Evolutionary conservation across 208 protist genomes (phyloP).

Genomic region (Herpetomonas muscarum): DNA sequence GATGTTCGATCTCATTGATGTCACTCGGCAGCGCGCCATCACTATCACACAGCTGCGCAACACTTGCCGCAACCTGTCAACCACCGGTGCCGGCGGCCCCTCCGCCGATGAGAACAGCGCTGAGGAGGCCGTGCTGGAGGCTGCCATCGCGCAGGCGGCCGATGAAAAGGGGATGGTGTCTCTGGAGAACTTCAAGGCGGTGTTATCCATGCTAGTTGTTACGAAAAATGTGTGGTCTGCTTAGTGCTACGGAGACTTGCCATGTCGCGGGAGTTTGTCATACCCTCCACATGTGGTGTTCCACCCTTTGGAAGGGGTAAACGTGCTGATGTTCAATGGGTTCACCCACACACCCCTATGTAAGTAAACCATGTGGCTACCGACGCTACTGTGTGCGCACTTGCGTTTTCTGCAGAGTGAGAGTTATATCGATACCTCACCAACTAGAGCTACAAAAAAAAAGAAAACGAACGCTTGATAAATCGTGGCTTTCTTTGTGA

Average conservation of each 20-base stretch:
- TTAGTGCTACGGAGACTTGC: slow-evolving; percentile 1
- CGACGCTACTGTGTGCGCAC: too few species aligned
- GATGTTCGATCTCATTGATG: slow-evolving; percentile 91
- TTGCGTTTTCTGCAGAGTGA: too few species aligned
- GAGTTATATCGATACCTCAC: too few species aligned
- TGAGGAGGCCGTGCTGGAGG: slow-evolving; percentile 33
- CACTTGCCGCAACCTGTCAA: slow-evolving; percentile 80
- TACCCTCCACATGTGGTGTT: too few species aligned
- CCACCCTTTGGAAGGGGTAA: background rate
- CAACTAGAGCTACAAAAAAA: too few species aligned
- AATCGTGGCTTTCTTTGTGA: too few species aligned
- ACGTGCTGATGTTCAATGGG: too few species aligned
- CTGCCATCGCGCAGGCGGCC: slow-evolving; percentile 55
- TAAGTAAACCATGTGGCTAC: too few species aligned
- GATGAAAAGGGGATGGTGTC: slow-evolving; percentile 73
- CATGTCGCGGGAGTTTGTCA: too few species aligned
- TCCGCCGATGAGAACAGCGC: slow-evolving; percentile 12
- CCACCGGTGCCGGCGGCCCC: slow-evolving; percentile 17
- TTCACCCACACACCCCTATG: too few species aligned
- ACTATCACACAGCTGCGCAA: slow-evolving; percentile 83
- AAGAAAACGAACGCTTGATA: too few species aligned
- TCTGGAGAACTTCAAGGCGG: slow-evolving; percentile 81
- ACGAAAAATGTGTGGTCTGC: slow-evolving; percentile 62
- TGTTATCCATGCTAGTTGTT: slow-evolving; percentile 61
- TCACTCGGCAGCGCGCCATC: slow-evolving; percentile 82